A percentile compares a stretch with the other conserved stretches of the same genome.
Evolutionary conservation across 345 rosid genomes (phyloP).

Genomic region (Populus davidiana): DNA sequence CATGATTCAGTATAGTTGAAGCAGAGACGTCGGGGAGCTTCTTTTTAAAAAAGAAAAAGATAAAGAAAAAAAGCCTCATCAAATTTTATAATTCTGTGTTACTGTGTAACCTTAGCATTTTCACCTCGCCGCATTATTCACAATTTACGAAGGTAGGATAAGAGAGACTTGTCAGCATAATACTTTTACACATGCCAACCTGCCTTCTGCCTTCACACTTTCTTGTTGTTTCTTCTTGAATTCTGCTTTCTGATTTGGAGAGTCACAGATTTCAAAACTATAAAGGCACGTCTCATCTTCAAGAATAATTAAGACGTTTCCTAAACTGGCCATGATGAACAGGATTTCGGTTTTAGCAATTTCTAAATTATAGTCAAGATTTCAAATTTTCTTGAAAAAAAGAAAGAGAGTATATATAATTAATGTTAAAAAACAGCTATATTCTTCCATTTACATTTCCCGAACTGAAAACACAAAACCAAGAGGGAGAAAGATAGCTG

Average conservation of each 20-base stretch:
- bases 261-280: too few species aligned
- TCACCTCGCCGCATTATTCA: constrained; percentile 34
- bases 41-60: too few species aligned
- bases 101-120: constrained; percentile 12
- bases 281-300: too few species aligned
- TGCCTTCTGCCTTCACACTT: not conserved
- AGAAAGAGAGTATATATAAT: not conserved
- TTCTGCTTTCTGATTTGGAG: too few species aligned
- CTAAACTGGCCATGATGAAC: too few species aligned
- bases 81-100: not conserved
- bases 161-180: too few species aligned
- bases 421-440: not conserved
- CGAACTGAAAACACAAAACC: constrained; percentile 11
- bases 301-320: too few species aligned
- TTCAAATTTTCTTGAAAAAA: not conserved
- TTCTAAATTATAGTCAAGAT: too few species aligned
- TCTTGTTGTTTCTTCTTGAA: too few species aligned
- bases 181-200: not conserved
- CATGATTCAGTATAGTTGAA: not conserved
- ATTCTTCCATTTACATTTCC: constrained; percentile 39
- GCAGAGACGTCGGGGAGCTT: not conserved
- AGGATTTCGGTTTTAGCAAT: too few species aligned
- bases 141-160: not conserved
- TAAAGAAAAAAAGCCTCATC: too few species aligned
- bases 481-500: not conserved